These are phyloP conservation scores for Hemisphaericaspora subhashii DNA, from an alignment of 1,139 yeast genomes.

Conservation along the genomic window DNA sequence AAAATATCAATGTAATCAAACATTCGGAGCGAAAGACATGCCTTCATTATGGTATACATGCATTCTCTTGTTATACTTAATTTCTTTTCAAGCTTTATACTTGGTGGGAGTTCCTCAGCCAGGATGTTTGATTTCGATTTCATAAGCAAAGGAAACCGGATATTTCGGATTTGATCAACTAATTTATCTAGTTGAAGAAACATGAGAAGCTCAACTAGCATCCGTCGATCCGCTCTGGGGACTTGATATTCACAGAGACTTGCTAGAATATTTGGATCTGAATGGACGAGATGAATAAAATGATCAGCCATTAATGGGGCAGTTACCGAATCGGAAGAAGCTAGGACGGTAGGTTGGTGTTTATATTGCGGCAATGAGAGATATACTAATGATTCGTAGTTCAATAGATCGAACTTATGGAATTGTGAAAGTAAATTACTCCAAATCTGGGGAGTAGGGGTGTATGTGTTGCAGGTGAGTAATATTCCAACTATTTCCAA, in stretches of 20 bases:
- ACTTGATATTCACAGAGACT: constrained; percentile 29
- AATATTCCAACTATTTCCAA: constrained; percentile 21
- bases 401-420: constrained; percentile 20
- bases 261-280: constrained; percentile 29
- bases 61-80: constrained; percentile 9
- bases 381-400: constrained; percentile 30
- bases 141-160: constrained; percentile 22
- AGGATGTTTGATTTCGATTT: constrained; percentile 26
- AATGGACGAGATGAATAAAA: constrained; percentile 22
- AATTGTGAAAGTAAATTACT: constrained; percentile 27
- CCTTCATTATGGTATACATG: constrained; percentile 30
- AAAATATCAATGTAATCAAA: constrained; percentile 34
- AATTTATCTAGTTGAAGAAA: constrained; percentile 32
- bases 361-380: constrained; percentile 25
- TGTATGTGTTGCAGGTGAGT: constrained; percentile 18
- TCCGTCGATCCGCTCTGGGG: constrained; percentile 18
- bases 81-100: constrained; percentile 9
- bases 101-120: constrained; percentile 1
- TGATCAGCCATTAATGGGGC: constrained; percentile 21
- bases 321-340: constrained; percentile 10
- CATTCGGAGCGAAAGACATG: constrained; percentile 29
- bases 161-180: constrained; percentile 17
- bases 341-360: constrained; percentile 22
- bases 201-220: constrained; percentile 27
- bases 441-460: constrained; percentile 28